phyloP scores from a whole-genome alignment of 768 basidiomycete genomes.

The Hypsizygus marmoreus region DNA sequence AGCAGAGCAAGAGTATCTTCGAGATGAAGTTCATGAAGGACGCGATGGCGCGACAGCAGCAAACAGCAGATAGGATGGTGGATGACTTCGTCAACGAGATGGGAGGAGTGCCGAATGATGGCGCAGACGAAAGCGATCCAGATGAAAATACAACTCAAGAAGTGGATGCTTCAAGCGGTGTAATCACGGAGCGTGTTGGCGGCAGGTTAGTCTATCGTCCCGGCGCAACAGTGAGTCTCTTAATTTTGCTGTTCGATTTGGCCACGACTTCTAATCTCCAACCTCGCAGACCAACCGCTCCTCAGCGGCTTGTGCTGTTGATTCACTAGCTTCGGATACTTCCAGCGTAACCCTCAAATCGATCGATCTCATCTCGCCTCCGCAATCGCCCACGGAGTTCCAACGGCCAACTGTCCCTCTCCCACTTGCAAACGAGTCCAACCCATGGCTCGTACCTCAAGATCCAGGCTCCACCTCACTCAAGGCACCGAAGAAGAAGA shows the following conservation, averaged over 20 bases:
- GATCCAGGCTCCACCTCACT: constrained; percentile 25
- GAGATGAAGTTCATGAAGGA: constrained; percentile 99
- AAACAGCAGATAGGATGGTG: constrained; percentile 57
- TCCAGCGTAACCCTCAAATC: constrained; percentile 74
- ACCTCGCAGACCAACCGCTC: constrained; percentile 17
- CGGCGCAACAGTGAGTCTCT: constrained; percentile 37
- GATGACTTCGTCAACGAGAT: constrained; percentile 79
- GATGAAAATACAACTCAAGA: constrained; percentile 26
- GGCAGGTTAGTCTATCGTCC: constrained; percentile 70
- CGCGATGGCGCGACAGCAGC: constrained; percentile 70
- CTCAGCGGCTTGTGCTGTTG: constrained; percentile 20
- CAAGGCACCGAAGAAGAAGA: constrained; percentile 67
- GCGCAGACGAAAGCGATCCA: constrained; percentile 27
- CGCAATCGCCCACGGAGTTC: constrained; percentile 29
- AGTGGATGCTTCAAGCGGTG: constrained; percentile 33
- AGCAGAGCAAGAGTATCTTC: constrained; percentile 70
- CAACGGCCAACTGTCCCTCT: constrained; percentile 14
- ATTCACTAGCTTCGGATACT: constrained; percentile 49
- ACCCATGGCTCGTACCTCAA: constrained; percentile 78
- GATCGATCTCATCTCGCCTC: constrained; percentile 46
- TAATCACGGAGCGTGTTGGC: constrained; percentile 57
- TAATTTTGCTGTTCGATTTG: not conserved
- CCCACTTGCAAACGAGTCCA: constrained; percentile 36
- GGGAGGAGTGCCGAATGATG: constrained; percentile 37
- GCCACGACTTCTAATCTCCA: not conserved